Evolutionary conservation across 768 basidiomycete genomes (phyloP), one percentile per base, ranked within the genome.

Genomic region (Pluteus cervinus): DNA sequence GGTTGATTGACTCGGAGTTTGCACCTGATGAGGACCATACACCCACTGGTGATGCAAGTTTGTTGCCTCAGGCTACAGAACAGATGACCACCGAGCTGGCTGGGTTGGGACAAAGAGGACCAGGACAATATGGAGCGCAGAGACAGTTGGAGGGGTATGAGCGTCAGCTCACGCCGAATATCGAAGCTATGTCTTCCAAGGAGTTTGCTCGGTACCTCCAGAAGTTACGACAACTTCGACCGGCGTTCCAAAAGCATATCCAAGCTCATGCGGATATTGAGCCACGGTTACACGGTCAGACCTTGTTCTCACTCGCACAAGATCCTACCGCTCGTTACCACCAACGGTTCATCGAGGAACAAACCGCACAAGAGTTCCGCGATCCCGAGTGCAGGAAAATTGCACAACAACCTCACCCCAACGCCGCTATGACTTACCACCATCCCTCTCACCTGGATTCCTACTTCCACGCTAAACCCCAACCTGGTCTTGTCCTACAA

Each of bases 321-420:
- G 29, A 46, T 14, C 28, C 40, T 9, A 15, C 38, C 24, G 29
- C 24, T 4, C 32, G 29, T 5, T 26, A 46, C 24, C 52, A 54
- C 42, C 48, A 44, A 3, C 31, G 33, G 5, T 68, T 67, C 59
- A 53, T 68, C 33, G 47, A 45, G 16, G 16, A 41, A 28, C 49
- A 51, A 21, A 45, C 38, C 17, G 28, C 33, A 23, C 39, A 51
- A 22, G 46, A 47, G 31, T 47, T 50, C 40, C 36, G 47, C 29
- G 44, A 55, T 31, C 45, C 40, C 31, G 41, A 34, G 14, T 53
- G 36, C 40, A 53, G 28, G 37, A 56, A 50, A 26, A 79, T 89
- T 44, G 75, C 78, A 42, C 79, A 73, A 29, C 66, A 73, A 39
- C 84, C 84, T 0, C 87, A 89, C 46, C 67, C 60, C 18, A 66